A percentile compares a stretch with the other conserved stretches of the same genome.
phyloP scores from a whole-genome alignment of 495 filamentous ascomycete species.

The Jackrogersella minutella region DNA sequence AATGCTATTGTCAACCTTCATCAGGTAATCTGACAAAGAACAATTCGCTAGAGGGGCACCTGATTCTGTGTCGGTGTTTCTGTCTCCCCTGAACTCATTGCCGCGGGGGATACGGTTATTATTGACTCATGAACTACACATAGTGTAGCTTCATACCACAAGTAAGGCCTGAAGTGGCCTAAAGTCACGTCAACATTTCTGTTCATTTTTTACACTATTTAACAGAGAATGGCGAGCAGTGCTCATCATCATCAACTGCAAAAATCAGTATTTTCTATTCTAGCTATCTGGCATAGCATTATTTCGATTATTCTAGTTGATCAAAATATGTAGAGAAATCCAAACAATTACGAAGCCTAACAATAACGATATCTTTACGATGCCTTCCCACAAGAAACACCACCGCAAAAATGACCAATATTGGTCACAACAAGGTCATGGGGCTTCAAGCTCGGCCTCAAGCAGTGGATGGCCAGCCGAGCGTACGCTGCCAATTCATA shows the following conservation, averaged over 20 bases:
- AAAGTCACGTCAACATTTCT: neutral
- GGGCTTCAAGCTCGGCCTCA: too few relatives aligned
- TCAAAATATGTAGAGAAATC: neutral
- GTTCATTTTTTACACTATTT: neutral
- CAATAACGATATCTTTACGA: neutral
- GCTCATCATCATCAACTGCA: neutral
- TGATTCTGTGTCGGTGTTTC: neutral
- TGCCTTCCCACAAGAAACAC: neutral
- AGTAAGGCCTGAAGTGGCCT: neutral
- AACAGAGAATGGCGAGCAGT: neutral
- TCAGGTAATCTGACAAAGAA: neutral
- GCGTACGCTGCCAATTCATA: neutral
- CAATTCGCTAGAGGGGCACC: neutral
- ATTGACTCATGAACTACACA: conserved; percentile 14
- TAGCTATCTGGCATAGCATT: conserved; percentile 25
- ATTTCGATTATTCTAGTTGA: neutral
- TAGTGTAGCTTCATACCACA: neutral
- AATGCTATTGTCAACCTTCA: conserved; percentile 1
- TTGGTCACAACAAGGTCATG: too few relatives aligned
- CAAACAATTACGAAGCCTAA: neutral
- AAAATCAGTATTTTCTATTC: neutral
- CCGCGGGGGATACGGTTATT: neutral
- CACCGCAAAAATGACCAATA: too few relatives aligned
- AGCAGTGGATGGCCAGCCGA: neutral
- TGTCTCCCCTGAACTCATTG: neutral